phyloP scores from a whole-genome alignment of 305 asterid genomes.

The Salvia sclarea region DNA sequence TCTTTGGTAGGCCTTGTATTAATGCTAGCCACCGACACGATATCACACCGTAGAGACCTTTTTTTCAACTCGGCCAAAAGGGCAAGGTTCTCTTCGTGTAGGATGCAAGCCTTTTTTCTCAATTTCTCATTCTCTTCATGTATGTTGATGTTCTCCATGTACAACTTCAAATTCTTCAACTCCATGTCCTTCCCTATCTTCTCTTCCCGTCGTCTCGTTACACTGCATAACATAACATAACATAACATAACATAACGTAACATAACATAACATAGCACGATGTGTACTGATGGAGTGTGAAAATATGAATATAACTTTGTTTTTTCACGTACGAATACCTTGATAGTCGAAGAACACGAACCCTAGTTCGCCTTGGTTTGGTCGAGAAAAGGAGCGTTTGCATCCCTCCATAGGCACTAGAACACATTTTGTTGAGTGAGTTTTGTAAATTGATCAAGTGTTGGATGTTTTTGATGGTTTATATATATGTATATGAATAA shows the following conservation, averaged over 20 bases:
- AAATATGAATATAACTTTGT: too few relatives aligned
- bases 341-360: conserved; percentile 45
- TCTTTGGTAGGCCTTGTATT: neutral
- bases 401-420: conserved; percentile 28
- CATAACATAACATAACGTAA: too few relatives aligned
- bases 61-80: conserved; percentile 45
- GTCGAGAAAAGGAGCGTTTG: conserved; percentile 33
- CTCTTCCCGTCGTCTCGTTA: conserved; percentile 34
- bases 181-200: conserved; percentile 40
- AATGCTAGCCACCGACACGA: too few relatives aligned
- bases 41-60: neutral
- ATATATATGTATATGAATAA: neutral
- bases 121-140: conserved; percentile 62
- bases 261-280: too few relatives aligned
- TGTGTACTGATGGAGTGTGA: too few relatives aligned
- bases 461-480: neutral
- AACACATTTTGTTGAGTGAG: conserved; percentile 38
- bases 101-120: conserved; percentile 54
- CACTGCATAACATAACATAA: neutral
- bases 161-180: conserved; percentile 63
- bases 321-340: too few relatives aligned
- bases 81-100: conserved; percentile 66
- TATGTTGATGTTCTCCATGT: conserved; percentile 70
- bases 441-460: neutral
- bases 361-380: conserved; percentile 40